A percentile compares a stretch with the other conserved stretches of the same genome.
Evolutionary conservation across 495 filamentous ascomycete genomes (phyloP).

Genomic region (Terfezia claveryi): DNA sequence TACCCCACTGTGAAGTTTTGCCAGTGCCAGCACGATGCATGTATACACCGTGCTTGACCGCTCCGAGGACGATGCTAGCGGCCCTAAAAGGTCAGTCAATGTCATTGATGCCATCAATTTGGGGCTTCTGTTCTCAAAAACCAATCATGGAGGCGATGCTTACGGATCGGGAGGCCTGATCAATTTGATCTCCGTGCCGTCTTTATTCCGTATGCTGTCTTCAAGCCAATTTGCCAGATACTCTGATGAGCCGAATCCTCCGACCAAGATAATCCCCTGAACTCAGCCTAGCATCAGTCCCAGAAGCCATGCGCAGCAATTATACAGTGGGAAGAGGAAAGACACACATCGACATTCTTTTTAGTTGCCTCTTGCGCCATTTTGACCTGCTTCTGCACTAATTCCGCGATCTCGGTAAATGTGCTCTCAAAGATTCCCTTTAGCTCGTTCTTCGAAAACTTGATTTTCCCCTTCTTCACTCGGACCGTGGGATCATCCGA

Average conservation of each 20-base stretch:
- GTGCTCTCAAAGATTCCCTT: not conserved
- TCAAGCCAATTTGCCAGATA: not conserved
- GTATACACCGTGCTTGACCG: not conserved
- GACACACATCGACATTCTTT: too few relatives aligned
- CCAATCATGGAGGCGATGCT: not conserved
- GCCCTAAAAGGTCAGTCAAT: not conserved
- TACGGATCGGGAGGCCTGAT: not conserved
- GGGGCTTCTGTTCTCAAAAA: not conserved
- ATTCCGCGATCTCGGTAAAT: not conserved
- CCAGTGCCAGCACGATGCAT: not conserved
- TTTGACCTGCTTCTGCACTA: not conserved
- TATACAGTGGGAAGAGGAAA: too few relatives aligned
- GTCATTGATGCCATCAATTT: too few relatives aligned
- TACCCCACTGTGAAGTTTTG: not conserved
- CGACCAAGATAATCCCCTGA: not conserved
- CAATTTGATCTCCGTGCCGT: not conserved
- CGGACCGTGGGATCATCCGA: not conserved
- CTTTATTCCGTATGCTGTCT: not conserved
- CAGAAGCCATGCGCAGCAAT: too few relatives aligned
- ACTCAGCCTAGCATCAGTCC: too few relatives aligned
- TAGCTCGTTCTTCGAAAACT: not conserved
- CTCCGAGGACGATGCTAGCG: not conserved
- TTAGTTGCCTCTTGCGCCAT: not conserved
- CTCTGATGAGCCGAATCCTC: not conserved
- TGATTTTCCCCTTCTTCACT: not conserved